These are phyloP conservation scores for Xylaria sp. DNA, from an alignment of 2,329 filamentous ascomycete genomes.

Conservation along the genomic window DNA sequence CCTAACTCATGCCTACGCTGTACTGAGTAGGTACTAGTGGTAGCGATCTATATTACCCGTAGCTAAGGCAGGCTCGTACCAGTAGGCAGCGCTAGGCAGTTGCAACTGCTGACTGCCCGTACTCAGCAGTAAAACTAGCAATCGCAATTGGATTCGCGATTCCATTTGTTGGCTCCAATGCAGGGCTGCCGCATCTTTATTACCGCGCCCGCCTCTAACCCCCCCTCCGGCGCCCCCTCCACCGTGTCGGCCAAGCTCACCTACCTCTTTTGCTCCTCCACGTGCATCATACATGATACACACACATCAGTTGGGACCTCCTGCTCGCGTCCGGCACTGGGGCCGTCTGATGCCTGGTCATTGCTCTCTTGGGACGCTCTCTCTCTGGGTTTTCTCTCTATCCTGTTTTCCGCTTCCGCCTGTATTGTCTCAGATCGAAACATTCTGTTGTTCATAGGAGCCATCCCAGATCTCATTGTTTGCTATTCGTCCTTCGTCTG, in stretches of 20 bases:
- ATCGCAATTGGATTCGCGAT: neutral
- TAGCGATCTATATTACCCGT: too few relatives aligned
- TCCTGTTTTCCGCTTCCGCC: neutral
- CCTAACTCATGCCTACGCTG: too few relatives aligned
- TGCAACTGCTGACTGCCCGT: neutral
- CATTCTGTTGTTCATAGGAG: slow-evolving; percentile 13
- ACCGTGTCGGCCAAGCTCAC: slow-evolving; percentile 19
- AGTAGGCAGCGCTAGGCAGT: neutral
- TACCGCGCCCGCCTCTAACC: neutral
- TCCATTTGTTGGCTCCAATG: slow-evolving; percentile 19
- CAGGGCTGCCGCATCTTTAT: slow-evolving; percentile 16
- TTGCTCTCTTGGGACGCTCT: neutral
- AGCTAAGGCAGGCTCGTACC: too few relatives aligned
- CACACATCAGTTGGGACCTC: slow-evolving; percentile 23
- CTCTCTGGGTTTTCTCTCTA: neutral
- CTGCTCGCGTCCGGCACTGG: slow-evolving; percentile 30
- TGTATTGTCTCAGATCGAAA: slow-evolving; percentile 22
- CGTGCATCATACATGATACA: slow-evolving; percentile 35
- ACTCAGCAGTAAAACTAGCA: neutral
- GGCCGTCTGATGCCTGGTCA: slow-evolving; percentile 29
- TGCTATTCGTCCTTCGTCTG: neutral
- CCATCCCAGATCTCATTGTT: neutral
- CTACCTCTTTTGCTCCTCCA: slow-evolving; percentile 21
- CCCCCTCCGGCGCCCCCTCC: neutral
- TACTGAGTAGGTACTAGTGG: too few relatives aligned